Evolutionary conservation across 2,329 filamentous ascomycete genomes (phyloP).

Genomic region (Coleophoma crateriformis): DNA sequence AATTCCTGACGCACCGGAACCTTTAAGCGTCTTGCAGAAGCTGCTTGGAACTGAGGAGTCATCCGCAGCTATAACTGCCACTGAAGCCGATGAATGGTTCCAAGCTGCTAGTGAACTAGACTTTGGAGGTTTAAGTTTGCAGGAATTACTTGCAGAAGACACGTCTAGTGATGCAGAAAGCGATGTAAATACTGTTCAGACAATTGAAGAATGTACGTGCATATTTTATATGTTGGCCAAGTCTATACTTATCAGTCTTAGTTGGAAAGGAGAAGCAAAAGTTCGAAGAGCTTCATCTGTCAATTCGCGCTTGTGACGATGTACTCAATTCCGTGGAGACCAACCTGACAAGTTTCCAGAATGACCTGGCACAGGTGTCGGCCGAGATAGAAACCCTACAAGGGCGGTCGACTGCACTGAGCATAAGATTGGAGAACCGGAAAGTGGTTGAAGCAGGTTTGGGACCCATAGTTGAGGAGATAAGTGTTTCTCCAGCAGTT

Average conservation of each 20-base stretch:
- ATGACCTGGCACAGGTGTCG: constrained; percentile 86
- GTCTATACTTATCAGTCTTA: constrained; percentile 23
- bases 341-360: constrained; percentile 88
- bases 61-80: constrained; percentile 20
- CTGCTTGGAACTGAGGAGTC: constrained; percentile 20
- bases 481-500: constrained; percentile 78
- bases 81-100: constrained; percentile 41
- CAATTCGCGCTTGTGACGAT: constrained; percentile 86
- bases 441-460: constrained; percentile 84
- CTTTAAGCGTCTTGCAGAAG: constrained; percentile 60
- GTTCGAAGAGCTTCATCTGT: constrained; percentile 85
- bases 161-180: constrained; percentile 5
- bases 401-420: constrained; percentile 76
- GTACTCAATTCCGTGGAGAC: constrained; percentile 89
- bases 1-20: constrained; percentile 54
- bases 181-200: constrained; percentile 47
- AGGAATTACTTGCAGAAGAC: constrained; percentile 38
- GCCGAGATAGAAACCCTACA: constrained; percentile 94
- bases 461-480: constrained; percentile 83
- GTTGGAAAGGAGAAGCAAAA: constrained; percentile 77
- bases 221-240: constrained; percentile 6
- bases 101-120: constrained; percentile 58
- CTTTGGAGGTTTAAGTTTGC: constrained; percentile 72
- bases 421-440: constrained; percentile 80
- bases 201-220: constrained; percentile 66